Base-by-base conservation (phyloP, 768 basidiomycete species). In the Sporobolomyces pararoseus region DNA sequence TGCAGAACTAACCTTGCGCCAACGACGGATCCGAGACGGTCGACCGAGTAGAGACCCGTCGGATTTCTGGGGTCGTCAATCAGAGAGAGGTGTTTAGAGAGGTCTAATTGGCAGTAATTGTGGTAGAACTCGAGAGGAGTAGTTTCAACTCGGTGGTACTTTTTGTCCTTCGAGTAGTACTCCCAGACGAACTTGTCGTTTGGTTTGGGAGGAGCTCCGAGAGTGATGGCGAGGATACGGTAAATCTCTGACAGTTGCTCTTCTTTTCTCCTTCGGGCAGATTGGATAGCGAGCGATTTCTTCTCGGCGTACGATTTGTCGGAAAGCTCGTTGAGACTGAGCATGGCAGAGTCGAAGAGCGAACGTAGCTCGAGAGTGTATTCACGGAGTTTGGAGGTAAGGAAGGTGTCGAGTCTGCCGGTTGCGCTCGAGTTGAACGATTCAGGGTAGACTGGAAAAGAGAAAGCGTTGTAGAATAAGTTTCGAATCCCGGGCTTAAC, bases 51-150 rank as follows among this genome's bases (percentile, higher is more conserved):
- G 29, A 61, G 31, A 32, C 32, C 59, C 31, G 14, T 4, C 25
- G 82, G 82, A 77, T 97, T 94, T 31, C 95, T 85, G 14, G 95
- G 94, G 78, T 98, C 95, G 76, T 98, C 88, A 79, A 98, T 91
- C 17, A 98, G 84, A 44, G 92, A 95, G 83, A 98, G 67, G 42
- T 84, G 85, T 58, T 84, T 83, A 70, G 84, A 83, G 66, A 82
- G 81, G 7, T 83, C 83, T 77, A 87, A 60, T 4, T 66, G 71
- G 27, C 73, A 63, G 58, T 75, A 72, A n/a, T 75, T 79, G 78
- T 84, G 84, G 80, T 88, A 89, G 79, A 90, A 95, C 67, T 93
- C 88, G 55, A 83, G 76, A 3, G 95, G 87, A 1, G 89, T 93
- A 37, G 91, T 88, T 63, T 85, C 85, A 87, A 92, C 49, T 4